Conservation (phyloP, 2,329 filamentous ascomycete genomes). For the Cytospora schulzeri region DNA sequence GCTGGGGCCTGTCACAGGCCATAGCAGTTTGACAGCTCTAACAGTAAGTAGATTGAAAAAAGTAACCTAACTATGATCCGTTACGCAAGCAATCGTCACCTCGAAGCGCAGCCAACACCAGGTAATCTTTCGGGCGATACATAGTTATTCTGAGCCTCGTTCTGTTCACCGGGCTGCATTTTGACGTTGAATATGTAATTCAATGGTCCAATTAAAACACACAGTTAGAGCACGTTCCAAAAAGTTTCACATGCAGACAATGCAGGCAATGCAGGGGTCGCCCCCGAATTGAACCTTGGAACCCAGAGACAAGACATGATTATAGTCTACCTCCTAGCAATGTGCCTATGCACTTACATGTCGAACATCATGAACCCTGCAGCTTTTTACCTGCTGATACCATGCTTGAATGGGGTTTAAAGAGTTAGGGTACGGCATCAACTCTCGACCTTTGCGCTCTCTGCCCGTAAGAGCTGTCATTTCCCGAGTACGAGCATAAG, state of each 20-base stretch:
- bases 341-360: too few relatives aligned
- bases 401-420: too few relatives aligned
- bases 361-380: too few relatives aligned
- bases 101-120: not conserved
- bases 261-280: not conserved
- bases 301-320: too few relatives aligned
- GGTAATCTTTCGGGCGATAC: not conserved
- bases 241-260: not conserved
- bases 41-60: not conserved
- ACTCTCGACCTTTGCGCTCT: too few relatives aligned
- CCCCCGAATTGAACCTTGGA: not conserved
- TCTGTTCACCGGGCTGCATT: not conserved
- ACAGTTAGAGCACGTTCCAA: constrained; percentile 15
- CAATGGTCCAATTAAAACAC: constrained; percentile 10
- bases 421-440: too few relatives aligned
- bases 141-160: not conserved
- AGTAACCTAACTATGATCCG: not conserved
- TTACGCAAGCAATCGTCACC: not conserved
- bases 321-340: too few relatives aligned
- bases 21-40: not conserved
- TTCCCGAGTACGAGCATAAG: too few relatives aligned
- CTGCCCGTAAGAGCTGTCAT: too few relatives aligned
- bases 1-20: constrained; percentile 14
- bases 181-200: not conserved
- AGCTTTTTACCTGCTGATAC: too few relatives aligned